Conservation (phyloP, 2,329 filamentous ascomycete species). For the Paecilomyces variotii region DNA sequence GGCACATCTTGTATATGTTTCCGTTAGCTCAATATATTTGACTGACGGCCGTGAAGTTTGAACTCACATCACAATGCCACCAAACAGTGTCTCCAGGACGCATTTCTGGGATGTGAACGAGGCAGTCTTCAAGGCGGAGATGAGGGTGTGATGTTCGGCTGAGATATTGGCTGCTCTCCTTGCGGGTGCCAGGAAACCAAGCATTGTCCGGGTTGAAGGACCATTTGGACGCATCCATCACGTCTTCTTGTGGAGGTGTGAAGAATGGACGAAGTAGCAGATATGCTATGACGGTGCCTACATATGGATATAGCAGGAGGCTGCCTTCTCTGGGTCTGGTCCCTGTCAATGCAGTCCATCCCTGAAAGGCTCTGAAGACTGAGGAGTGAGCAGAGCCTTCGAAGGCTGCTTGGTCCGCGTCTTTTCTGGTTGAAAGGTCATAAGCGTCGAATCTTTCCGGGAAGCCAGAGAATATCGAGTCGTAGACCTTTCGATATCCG, state of each 20-base stretch:
- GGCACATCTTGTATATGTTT: conserved; percentile 4
- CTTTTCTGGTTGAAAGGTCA: conserved; percentile 27
- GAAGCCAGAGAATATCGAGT: conserved; percentile 28
- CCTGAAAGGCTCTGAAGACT: conserved; percentile 34
- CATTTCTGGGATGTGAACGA: conserved; percentile 32
- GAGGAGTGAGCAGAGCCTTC: conserved; percentile 29
- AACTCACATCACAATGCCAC: conserved; percentile 33
- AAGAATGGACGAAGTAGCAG: conserved; percentile 34
- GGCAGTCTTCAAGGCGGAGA: conserved; percentile 26
- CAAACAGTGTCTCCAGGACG: conserved; percentile 35
- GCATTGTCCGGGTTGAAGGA: conserved; percentile 20
- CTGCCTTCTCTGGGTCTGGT: conserved; percentile 29
- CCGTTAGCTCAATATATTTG: not conserved
- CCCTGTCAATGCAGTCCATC: conserved; percentile 36
- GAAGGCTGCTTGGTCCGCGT: conserved; percentile 19
- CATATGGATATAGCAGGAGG: conserved; percentile 34
- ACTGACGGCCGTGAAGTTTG: not conserved
- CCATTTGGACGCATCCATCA: conserved; percentile 28
- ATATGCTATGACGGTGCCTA: conserved; percentile 31
- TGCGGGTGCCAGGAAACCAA: conserved; percentile 34
- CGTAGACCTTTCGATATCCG: conserved; percentile 30
- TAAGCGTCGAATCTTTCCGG: conserved; percentile 32
- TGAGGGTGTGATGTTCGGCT: conserved; percentile 32
- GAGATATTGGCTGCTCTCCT: conserved; percentile 27
- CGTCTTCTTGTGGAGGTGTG: conserved; percentile 17